These are phyloP conservation scores for Schoenoplectus triqueter DNA, from an alignment of 202 grass and related monocot genomes.

Conservation along the genomic window DNA sequence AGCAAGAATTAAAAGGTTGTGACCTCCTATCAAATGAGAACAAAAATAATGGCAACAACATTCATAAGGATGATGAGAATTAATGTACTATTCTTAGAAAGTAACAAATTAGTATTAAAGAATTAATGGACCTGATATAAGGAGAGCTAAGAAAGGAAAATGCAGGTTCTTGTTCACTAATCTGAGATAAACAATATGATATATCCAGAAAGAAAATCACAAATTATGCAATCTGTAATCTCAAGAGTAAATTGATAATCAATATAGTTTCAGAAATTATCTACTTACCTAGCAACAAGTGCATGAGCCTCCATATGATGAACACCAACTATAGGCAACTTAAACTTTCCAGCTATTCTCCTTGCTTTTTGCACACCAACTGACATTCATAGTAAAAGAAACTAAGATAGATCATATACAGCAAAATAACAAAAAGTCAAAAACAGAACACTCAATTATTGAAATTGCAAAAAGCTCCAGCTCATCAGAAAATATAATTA, in stretches of 20 bases:
- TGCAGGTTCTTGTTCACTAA: conserved; percentile 72
- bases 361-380: conserved; percentile 94
- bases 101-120: conserved; percentile 28
- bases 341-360: conserved; percentile 66
- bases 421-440: neutral
- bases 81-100: conserved; percentile 25
- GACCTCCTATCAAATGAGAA: conserved; percentile 59
- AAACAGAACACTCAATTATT: neutral
- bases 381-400: conserved; percentile 44
- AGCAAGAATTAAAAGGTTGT: conserved; percentile 94
- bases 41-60: neutral
- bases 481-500: neutral
- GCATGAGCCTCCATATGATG: conserved; percentile 98
- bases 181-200: conserved; percentile 48
- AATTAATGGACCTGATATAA: conserved; percentile 81
- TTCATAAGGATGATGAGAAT: neutral
- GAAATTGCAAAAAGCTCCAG: neutral
- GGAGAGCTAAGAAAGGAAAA: conserved; percentile 95
- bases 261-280: neutral
- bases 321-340: conserved; percentile 80
- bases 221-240: neutral
- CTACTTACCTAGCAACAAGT: conserved; percentile 82
- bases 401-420: conserved; percentile 18
- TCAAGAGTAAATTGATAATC: conserved; percentile 10
- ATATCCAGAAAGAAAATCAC: conserved; percentile 7